Evolutionary conservation across 2,329 filamentous ascomycete species (phyloP).

Genomic region (Neospermospora avenae): DNA sequence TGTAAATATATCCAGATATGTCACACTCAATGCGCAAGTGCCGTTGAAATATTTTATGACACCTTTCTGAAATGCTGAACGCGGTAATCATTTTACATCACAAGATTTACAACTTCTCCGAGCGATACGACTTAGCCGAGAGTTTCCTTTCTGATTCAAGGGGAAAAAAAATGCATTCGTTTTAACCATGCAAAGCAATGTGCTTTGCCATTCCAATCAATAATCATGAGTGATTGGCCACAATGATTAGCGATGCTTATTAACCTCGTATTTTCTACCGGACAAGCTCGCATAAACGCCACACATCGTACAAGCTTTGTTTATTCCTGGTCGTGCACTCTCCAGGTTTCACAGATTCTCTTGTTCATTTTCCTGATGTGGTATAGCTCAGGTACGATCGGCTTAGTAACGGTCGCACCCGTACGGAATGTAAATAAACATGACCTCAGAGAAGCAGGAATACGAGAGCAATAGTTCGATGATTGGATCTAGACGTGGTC

Average conservation of each 20-base stretch:
- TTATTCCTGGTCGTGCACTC: not conserved
- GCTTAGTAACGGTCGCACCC: constrained; percentile 1
- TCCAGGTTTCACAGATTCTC: not conserved
- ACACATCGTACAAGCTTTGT: constrained; percentile 2
- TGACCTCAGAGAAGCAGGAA: constrained; percentile 1
- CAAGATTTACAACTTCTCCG: no score
- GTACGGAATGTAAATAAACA: not conserved
- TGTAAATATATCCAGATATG: no score
- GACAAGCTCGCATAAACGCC: not conserved
- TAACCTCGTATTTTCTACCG: not conserved
- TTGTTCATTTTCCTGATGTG: constrained; percentile 1
- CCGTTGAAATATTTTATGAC: no score
- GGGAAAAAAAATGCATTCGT: no score
- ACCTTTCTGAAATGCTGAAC: no score
- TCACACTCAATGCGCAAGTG: no score
- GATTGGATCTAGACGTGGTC: not conserved
- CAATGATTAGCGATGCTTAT: not conserved
- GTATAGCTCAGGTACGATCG: constrained; percentile 3
- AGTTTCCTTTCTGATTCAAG: no score
- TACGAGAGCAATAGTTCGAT: not conserved
- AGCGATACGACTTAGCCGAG: no score
- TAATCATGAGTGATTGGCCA: not conserved
- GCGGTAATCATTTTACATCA: no score
- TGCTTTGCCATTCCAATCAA: not conserved
- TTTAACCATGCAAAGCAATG: not conserved